These are phyloP conservation scores for Pseudocercospora vitis DNA, from an alignment of 2,329 filamentous ascomycete genomes.

Conservation along the genomic window DNA sequence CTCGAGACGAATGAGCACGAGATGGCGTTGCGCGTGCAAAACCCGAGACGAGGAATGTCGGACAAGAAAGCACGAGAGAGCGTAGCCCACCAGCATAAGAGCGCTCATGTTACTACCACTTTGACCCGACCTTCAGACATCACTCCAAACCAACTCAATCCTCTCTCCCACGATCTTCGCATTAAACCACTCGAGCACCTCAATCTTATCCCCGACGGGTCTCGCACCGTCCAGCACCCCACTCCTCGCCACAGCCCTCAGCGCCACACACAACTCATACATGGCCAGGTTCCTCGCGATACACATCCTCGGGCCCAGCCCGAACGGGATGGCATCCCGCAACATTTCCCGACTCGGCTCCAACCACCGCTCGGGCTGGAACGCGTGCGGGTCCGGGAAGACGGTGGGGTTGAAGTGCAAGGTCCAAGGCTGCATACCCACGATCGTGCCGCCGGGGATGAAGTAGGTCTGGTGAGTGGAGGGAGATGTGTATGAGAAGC, in stretches of 20 bases:
- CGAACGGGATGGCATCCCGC: constrained; percentile 51
- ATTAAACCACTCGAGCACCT: constrained; percentile 60
- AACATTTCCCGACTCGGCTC: constrained; percentile 42
- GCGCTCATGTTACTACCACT: no score
- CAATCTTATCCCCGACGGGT: constrained; percentile 44
- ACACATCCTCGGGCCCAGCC: constrained; percentile 50
- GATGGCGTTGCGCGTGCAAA: no score
- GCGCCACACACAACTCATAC: constrained; percentile 46
- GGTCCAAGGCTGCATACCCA: constrained; percentile 48
- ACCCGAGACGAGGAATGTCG: no score
- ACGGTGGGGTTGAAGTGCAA: constrained; percentile 49
- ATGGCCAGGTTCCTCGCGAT: constrained; percentile 53
- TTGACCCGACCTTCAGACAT: no score
- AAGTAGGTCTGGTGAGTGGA: constrained; percentile 21
- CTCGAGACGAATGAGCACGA: no score
- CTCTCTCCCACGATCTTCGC: constrained; percentile 52
- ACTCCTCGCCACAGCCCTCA: constrained; percentile 45
- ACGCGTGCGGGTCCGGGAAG: constrained; percentile 46
- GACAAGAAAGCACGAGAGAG: no score
- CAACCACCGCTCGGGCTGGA: constrained; percentile 53
- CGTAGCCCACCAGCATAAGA: no score
- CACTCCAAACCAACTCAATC: constrained; percentile 46
- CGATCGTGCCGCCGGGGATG: constrained; percentile 46
- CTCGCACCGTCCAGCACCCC: constrained; percentile 49
- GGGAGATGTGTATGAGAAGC: constrained; percentile 36